A percentile compares a stretch with the other conserved stretches of the same genome.
These are phyloP conservation scores for Hanseniaspora valbyensis DNA, from an alignment of 805 yeast genomes.

Conservation along the genomic window DNA sequence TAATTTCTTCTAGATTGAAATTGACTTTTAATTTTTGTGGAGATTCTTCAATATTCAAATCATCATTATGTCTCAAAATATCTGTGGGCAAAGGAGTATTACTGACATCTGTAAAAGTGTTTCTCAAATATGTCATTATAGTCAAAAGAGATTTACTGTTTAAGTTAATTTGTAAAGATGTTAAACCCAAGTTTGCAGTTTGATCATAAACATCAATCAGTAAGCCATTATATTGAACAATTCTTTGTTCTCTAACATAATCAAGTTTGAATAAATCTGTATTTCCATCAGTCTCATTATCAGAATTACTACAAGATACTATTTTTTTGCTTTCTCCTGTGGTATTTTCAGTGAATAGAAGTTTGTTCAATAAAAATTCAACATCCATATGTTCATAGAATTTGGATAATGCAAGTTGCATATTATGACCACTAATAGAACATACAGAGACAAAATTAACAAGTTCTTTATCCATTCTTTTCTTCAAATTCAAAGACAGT, in stretches of 20 bases:
- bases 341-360: slow-evolving; percentile 61
- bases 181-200: slow-evolving; percentile 56
- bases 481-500: slow-evolving; percentile 49
- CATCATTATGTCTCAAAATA: slow-evolving; percentile 55
- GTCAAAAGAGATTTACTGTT: slow-evolving; percentile 71
- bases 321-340: slow-evolving; percentile 55
- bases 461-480: slow-evolving; percentile 54
- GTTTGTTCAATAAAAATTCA: slow-evolving; percentile 50
- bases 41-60: slow-evolving; percentile 39
- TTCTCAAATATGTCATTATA: slow-evolving; percentile 64
- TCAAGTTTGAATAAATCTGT: slow-evolving; percentile 49
- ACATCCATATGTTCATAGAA: slow-evolving; percentile 54
- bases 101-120: slow-evolving; percentile 79
- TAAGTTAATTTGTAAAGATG: slow-evolving; percentile 64
- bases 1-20: slow-evolving; percentile 60
- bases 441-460: slow-evolving; percentile 57
- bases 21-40: slow-evolving; percentile 67
- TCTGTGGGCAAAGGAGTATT: slow-evolving; percentile 61
- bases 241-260: slow-evolving; percentile 48
- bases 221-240: slow-evolving; percentile 42
- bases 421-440: slow-evolving; percentile 57
- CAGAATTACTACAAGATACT: slow-evolving; percentile 52
- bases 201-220: slow-evolving; percentile 65
- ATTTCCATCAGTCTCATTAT: slow-evolving; percentile 29
- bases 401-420: slow-evolving; percentile 49